Conservation (phyloP, 2,329 filamentous ascomycete species). For the Cyclaneusma minus region DNA sequence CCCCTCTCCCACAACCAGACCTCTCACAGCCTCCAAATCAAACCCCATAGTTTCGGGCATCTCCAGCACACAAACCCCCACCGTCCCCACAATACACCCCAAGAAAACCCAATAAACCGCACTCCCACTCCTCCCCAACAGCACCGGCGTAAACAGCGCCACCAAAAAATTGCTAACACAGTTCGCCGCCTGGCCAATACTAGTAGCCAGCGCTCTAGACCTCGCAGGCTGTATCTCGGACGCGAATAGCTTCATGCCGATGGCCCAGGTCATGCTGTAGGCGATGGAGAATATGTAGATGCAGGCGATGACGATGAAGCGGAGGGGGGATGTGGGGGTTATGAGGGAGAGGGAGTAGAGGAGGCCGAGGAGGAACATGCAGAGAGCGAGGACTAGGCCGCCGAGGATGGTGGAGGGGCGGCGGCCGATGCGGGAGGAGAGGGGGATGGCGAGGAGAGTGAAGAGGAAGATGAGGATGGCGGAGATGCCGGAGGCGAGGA, state of each 20-base stretch:
- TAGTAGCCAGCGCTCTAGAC: conserved; percentile 37
- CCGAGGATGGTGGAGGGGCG: conserved; percentile 36
- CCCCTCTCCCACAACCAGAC: too few species aligned
- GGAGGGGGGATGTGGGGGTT: conserved; percentile 21
- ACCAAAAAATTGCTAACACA: conserved; percentile 19
- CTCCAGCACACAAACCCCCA: conserved; percentile 8
- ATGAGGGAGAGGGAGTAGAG: conserved; percentile 32
- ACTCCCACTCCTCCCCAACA: too few species aligned
- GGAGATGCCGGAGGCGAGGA: conserved; percentile 45
- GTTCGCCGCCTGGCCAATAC: conserved; percentile 30
- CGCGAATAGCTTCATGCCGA: conserved; percentile 38
- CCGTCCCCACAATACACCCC: conserved; percentile 11
- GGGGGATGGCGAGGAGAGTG: conserved; percentile 38
- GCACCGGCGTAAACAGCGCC: conserved; percentile 9
- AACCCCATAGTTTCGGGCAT: conserved; percentile 15
- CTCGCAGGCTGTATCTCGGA: conserved; percentile 40
- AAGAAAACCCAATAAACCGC: too few species aligned
- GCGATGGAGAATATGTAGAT: conserved; percentile 33
- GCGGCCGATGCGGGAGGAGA: conserved; percentile 41
- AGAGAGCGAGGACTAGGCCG: conserved; percentile 30
- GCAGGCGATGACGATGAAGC: conserved; percentile 33
- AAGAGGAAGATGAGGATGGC: conserved; percentile 41
- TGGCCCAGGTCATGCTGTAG: conserved; percentile 34
- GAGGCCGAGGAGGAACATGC: conserved; percentile 36
- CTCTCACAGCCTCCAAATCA: too few species aligned